Percentiles rank a stretch among this genome's conserved stretches.
Conservation (phyloP, 1,139 yeast species). For the Scheffersomyces titani region DNA sequence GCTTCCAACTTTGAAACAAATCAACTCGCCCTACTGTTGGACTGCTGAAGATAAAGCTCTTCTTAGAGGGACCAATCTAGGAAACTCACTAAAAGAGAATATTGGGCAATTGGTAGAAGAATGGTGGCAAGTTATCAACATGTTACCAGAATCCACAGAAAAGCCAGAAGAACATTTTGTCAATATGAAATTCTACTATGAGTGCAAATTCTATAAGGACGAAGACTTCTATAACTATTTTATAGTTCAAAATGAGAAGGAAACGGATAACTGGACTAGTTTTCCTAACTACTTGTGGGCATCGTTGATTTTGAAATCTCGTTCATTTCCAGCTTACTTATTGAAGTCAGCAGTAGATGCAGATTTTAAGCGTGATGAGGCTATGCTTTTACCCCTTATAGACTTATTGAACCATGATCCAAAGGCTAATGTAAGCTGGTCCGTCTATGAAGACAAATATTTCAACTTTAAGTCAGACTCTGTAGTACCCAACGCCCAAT, state of each 20-base stretch:
- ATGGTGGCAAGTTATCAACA: constrained; percentile 48
- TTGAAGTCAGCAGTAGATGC: constrained; percentile 22
- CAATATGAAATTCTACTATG: constrained; percentile 50
- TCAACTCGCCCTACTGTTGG: constrained; percentile 70
- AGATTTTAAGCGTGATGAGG: constrained; percentile 42
- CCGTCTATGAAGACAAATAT: constrained; percentile 20
- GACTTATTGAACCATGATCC: constrained; percentile 78
- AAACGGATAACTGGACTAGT: constrained; percentile 54
- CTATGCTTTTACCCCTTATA: constrained; percentile 74
- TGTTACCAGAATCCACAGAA: constrained; percentile 31
- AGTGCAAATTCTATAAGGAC: constrained; percentile 44
- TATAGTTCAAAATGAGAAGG: constrained; percentile 12
- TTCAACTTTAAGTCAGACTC: constrained; percentile 35
- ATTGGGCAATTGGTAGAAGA: constrained; percentile 42
- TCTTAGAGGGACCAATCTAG: constrained; percentile 65
- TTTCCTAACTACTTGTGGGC: constrained; percentile 78
- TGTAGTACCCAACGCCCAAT: constrained; percentile 40
- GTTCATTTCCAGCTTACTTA: constrained; percentile 74
- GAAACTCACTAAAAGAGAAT: constrained; percentile 41
- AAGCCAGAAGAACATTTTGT: constrained; percentile 40
- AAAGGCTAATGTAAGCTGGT: constrained; percentile 67
- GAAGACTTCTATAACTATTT: constrained; percentile 36
- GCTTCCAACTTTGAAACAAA: constrained; percentile 54
- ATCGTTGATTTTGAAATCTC: constrained; percentile 63
- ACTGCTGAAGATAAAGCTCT: constrained; percentile 46